Evolutionary conservation across 148 eudicot genomes (phyloP), one percentile per base, ranked within the genome.

Genomic region (Rhododendron simsii): DNA sequence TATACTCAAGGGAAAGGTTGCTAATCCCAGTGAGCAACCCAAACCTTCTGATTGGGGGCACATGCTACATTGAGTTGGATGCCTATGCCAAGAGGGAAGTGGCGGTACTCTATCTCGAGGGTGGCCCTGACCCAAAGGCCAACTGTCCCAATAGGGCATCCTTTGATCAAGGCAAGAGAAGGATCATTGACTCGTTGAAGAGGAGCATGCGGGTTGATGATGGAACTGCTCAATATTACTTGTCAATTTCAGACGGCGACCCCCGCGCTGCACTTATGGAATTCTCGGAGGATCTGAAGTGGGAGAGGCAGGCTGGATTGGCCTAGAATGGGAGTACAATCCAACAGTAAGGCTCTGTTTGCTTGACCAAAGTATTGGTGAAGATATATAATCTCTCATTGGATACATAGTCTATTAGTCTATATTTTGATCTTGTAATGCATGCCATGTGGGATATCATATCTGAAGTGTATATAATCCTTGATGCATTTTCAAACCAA

Each of bases 201-300:
- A 94, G 99, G 88, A 95, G 98, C 93, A 91, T 95, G 98, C 98
- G 90, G 71, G 98, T 93, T n/a, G 98, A 98, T 90, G 98, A 94
- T 85, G 98, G 94, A 74, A 98, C 98, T 63, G 99, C 98, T 86
- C 93, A 86, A 81, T 96, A 95, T 90, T 96, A 96, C 89, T 88
- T 95, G 21, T 91, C 96, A 71, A 90, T 96, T 81, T 94, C 98
- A 51, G 88, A 93, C 59, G 98, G 98, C 23, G 94, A 96, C 61
- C 98, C 96, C 78, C 93, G 98, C 26, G 95, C 95, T 89, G 99
- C 99, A 41, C 91, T 96, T 6, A 87, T 92, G 11, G 94, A 93
- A 81, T 96, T 96, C 89, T 95, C 96, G 0, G 89, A 96, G 65
- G 99, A 96, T 90, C 86, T 95, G 26, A 86, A 86, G 48, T 94